Conservation (phyloP, 805 yeast species). For the Saturnispora diversa region DNA sequence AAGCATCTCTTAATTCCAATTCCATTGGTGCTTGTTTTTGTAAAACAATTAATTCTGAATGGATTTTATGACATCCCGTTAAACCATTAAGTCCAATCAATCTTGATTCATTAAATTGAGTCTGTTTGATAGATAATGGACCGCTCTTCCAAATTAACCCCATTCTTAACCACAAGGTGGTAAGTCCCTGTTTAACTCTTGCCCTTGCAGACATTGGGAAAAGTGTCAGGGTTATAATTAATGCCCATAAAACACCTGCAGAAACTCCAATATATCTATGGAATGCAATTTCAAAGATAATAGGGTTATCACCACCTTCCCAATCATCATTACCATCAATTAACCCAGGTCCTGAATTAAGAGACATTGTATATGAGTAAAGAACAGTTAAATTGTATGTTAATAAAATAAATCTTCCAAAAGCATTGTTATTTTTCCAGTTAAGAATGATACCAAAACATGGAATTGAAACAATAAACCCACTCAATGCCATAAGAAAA, state of each 20-base stretch:
- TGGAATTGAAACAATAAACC: constrained; percentile 40
- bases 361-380: constrained; percentile 60
- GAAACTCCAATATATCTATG: constrained; percentile 70
- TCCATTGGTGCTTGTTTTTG: constrained; percentile 70
- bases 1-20: constrained; percentile 64
- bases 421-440: constrained; percentile 58
- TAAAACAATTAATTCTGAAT: constrained; percentile 52
- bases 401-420: constrained; percentile 61
- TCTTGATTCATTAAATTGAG: constrained; percentile 19
- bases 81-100: constrained; percentile 39
- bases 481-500: constrained; percentile 41
- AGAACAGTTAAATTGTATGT: constrained; percentile 74
- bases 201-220: constrained; percentile 73
- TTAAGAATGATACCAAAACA: constrained; percentile 52
- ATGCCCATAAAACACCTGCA: constrained; percentile 70
- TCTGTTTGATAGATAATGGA: constrained; percentile 44
- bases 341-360: constrained; percentile 30
- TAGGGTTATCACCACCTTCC: constrained; percentile 65
- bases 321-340: constrained; percentile 44
- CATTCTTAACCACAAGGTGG: constrained; percentile 68
- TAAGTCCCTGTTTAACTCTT: constrained; percentile 54
- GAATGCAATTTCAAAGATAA: constrained; percentile 65
- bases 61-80: constrained; percentile 40
- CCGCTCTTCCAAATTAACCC: constrained; percentile 78
- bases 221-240: constrained; percentile 54